These are phyloP conservation scores for Chalciporus chontae DNA, from an alignment of 768 basidiomycete species.

Conservation along the genomic window DNA sequence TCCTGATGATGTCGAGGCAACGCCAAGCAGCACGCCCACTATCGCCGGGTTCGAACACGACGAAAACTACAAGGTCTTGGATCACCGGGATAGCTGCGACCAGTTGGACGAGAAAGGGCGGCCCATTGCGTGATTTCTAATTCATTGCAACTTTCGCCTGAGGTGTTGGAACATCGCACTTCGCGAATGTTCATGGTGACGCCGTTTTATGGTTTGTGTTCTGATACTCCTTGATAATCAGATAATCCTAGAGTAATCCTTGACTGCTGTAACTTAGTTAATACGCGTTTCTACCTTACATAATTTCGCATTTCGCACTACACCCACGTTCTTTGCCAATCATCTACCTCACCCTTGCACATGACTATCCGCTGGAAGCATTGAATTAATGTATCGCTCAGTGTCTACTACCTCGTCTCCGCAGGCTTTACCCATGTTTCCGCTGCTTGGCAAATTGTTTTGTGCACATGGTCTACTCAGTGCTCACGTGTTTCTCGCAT, in stretches of 20 bases:
- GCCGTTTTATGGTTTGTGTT: no score
- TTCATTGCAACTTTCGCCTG: no score
- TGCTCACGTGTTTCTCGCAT: no score
- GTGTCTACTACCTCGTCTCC: no score
- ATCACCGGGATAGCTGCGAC: conserved; percentile 16
- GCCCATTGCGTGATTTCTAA: conserved; percentile 7
- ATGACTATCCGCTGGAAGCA: no score
- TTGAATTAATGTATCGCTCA: no score
- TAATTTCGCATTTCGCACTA: not conserved
- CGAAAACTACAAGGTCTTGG: conserved; percentile 8
- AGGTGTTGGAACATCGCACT: not conserved
- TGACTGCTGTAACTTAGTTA: conserved; percentile 11
- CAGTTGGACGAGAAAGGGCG: conserved; percentile 16
- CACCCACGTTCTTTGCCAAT: not conserved
- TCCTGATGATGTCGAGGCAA: conserved; percentile 22
- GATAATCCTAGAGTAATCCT: not conserved
- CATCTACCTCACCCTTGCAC: no score
- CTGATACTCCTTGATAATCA: not conserved
- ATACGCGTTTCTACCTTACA: not conserved
- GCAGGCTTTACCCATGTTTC: no score
- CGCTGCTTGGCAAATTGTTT: no score
- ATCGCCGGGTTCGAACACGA: conserved; percentile 12
- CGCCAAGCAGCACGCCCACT: conserved; percentile 2
- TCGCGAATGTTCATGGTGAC: not conserved
- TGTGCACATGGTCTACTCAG: no score